phyloP scores from a whole-genome alignment of 2,329 filamentous ascomycete genomes.

The Aureobasidium musti region DNA sequence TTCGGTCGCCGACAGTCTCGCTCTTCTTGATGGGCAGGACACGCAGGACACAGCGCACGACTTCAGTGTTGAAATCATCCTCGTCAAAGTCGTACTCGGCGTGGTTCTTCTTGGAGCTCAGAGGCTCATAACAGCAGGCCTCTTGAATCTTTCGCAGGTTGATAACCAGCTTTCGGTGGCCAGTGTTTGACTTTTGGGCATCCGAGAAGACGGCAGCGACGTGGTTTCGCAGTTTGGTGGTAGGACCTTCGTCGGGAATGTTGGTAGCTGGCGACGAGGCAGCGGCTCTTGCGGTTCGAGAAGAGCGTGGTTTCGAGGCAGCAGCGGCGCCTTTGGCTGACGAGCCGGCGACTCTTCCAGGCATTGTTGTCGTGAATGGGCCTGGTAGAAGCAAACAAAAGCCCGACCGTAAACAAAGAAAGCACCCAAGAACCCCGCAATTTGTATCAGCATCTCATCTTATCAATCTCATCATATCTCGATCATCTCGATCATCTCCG shows the following conservation, averaged over 20 bases:
- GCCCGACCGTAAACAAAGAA: conserved; percentile 26
- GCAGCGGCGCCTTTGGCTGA: conserved; percentile 2
- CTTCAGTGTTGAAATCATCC: conserved; percentile 82
- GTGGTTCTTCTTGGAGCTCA: conserved; percentile 54
- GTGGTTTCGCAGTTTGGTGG: conserved; percentile 70
- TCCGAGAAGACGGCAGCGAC: conserved; percentile 63
- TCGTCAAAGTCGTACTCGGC: conserved; percentile 72
- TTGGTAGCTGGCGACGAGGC: conserved; percentile 42
- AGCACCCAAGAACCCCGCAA: conserved; percentile 8
- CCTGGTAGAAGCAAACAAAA: not conserved
- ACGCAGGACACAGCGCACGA: conserved; percentile 77
- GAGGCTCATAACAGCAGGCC: conserved; percentile 65
- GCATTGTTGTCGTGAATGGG: conserved; percentile 35
- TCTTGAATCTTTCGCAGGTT: conserved; percentile 90
- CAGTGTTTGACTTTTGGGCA: conserved; percentile 82
- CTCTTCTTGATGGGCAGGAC: conserved; percentile 89
- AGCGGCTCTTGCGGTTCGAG: conserved; percentile 31
- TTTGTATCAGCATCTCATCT: not conserved
- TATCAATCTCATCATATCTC: not conserved
- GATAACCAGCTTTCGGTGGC: conserved; percentile 85
- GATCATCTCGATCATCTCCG: conserved; percentile 26
- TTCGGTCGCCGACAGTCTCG: conserved; percentile 81
- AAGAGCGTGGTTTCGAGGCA: conserved; percentile 31
- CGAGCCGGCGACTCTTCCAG: conserved; percentile 37
- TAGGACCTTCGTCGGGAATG: conserved; percentile 70